phyloP scores from a whole-genome alignment of 1,284 basidiomycete species.

The Fomitopsis betulina region DNA sequence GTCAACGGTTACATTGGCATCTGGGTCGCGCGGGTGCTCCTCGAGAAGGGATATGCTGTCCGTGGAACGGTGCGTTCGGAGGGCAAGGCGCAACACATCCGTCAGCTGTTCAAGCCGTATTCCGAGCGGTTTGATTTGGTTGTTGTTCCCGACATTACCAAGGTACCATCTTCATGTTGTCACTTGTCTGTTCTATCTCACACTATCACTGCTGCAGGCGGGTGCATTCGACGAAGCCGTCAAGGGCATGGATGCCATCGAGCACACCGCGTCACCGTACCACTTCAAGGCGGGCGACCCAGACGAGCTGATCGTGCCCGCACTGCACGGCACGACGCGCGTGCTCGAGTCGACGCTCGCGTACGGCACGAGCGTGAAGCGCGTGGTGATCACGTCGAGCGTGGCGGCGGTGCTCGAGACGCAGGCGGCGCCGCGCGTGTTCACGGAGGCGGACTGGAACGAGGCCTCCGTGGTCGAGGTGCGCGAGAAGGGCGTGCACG shows the following conservation, averaged over 20 bases:
- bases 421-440: slow-evolving; percentile 17
- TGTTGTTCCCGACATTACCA: slow-evolving; percentile 52
- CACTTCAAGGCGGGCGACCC: slow-evolving; percentile 32
- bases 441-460: slow-evolving; percentile 63
- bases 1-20: slow-evolving; percentile 39
- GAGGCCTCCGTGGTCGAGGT: slow-evolving; percentile 43
- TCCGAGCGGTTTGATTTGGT: slow-evolving; percentile 46
- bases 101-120: slow-evolving; percentile 40
- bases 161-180: slow-evolving; percentile 27
- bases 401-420: slow-evolving; percentile 40
- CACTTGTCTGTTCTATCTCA: background rate
- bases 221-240: slow-evolving; percentile 39
- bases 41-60: slow-evolving; percentile 44
- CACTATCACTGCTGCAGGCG: slow-evolving; percentile 13
- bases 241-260: slow-evolving; percentile 37
- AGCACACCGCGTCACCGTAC: slow-evolving; percentile 44
- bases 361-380: slow-evolving; percentile 43
- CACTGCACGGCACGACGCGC: slow-evolving; percentile 26
- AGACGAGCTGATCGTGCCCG: slow-evolving; percentile 29
- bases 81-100: slow-evolving; percentile 46
- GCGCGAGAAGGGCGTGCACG: slow-evolving; percentile 46
- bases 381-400: slow-evolving; percentile 60
- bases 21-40: slow-evolving; percentile 35
- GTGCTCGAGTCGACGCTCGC: slow-evolving; percentile 22
- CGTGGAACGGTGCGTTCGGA: slow-evolving; percentile 52